Evolutionary conservation across 2,329 filamentous ascomycete genomes (phyloP).

Genomic region (Calonectria montana): DNA sequence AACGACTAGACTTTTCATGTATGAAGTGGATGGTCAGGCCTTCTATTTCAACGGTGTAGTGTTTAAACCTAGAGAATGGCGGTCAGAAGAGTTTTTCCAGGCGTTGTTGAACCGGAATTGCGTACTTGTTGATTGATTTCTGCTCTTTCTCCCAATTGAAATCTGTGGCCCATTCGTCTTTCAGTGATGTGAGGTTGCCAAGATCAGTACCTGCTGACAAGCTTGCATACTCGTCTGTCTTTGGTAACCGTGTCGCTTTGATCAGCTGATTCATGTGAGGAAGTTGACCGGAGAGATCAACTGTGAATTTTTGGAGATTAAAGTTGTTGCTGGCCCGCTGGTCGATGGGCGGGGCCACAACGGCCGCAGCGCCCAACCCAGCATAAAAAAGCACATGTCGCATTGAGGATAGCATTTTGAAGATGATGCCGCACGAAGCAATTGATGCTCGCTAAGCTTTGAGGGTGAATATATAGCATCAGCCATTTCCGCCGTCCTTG

Average conservation of each 20-base stretch:
- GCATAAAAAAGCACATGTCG: too few relatives aligned
- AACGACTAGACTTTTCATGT: constrained; percentile 28
- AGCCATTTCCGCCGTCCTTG: too few relatives aligned
- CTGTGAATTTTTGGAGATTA: constrained; percentile 6
- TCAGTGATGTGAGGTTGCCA: constrained; percentile 19
- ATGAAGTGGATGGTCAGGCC: constrained; percentile 41
- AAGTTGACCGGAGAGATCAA: constrained; percentile 21
- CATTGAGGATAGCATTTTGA: too few relatives aligned
- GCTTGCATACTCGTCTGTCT: background rate
- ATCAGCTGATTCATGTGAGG: constrained; percentile 26
- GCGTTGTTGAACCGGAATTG: background rate
- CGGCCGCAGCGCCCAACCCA: too few relatives aligned
- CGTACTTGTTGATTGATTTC: constrained; percentile 29
- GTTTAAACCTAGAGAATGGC: background rate
- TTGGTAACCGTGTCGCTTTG: constrained; percentile 23
- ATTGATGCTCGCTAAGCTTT: too few relatives aligned
- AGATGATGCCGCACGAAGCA: too few relatives aligned
- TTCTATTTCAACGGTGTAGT: constrained; percentile 17
- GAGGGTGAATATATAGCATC: too few relatives aligned
- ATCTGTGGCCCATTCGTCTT: constrained; percentile 25
- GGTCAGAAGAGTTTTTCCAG: background rate
- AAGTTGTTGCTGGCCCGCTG: too few relatives aligned
- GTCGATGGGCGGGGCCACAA: too few relatives aligned
- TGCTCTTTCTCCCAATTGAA: constrained; percentile 37
- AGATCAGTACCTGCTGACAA: constrained; percentile 26